Evolutionary conservation across 78 protist genomes (phyloP).

Genomic region (Ministeria vibrans): DNA sequence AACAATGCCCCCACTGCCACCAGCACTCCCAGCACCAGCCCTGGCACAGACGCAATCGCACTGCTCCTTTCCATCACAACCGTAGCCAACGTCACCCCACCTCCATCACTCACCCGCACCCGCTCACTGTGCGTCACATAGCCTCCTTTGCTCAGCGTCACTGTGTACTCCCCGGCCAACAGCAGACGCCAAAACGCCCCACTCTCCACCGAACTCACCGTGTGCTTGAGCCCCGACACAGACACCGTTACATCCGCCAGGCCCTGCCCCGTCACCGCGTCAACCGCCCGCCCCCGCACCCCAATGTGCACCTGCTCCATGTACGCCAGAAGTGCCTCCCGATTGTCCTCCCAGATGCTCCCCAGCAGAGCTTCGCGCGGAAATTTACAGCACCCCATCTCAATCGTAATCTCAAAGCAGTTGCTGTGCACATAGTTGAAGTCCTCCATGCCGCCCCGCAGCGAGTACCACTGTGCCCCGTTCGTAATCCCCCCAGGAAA

Average conservation of each 20-base stretch:
- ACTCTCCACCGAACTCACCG: not conserved
- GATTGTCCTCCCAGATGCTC: conserved; percentile 47
- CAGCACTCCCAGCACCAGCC: not conserved
- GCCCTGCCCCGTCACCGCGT: not conserved
- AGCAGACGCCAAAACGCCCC: conserved; percentile 26
- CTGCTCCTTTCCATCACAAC: not conserved
- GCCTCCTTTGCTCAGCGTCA: not conserved
- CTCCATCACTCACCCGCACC: not conserved
- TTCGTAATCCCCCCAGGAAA: conserved; percentile 56
- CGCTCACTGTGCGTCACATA: not conserved
- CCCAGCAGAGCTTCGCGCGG: conserved; percentile 27
- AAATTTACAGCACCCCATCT: conserved; percentile 41
- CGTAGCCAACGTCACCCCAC: not conserved
- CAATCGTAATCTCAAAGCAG: conserved; percentile 64
- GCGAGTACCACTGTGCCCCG: conserved; percentile 68
- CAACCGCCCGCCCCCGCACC: not conserved
- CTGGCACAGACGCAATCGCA: no score
- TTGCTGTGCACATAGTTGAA: conserved; percentile 39
- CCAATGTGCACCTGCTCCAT: conserved; percentile 24
- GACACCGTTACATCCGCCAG: not conserved
- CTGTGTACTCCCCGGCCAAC: conserved; percentile 3
- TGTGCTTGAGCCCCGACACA: not conserved
- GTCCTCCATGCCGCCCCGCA: conserved; percentile 70
- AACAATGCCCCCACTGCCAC: not conserved
- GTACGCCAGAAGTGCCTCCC: conserved; percentile 18